Base-by-base conservation (phyloP, 1,284 basidiomycete species). In the Sporisorium exsertum region DNA sequence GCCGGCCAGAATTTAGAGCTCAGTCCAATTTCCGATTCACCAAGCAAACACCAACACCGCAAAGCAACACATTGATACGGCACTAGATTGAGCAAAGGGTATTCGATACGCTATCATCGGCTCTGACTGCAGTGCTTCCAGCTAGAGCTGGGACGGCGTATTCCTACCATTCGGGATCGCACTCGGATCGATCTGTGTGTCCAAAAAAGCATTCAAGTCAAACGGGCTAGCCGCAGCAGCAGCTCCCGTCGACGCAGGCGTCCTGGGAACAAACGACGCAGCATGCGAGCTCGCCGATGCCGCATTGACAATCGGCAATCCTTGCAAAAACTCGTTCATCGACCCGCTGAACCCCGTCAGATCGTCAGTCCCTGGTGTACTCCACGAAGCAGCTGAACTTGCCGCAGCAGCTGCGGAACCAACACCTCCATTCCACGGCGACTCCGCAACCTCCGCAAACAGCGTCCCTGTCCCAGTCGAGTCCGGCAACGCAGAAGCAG, bases 121-220 rank as follows among this genome's bases (percentile, higher is more conserved):
- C n/a, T n/a, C n/a, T n/a, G n/a, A n/a, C n/a, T n/a, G n/a, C n/a
- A n/a, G n/a, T n/a, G n/a, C n/a, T n/a, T n/a, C n/a, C n/a, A n/a
- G n/a, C 35, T 55, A 62, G 8, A 68, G 58, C 27, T 37, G 58
- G 29, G 65, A 26, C 12, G 57, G 53, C 16, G 57, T 33, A n/a
- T 29, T 13, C n/a, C 67, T 61, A 5, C 20, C 57, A 50, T 60
- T 47, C 12, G 58, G 29, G 4, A 52, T 35, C 10, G 33, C 29
- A 22, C 24, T 49, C 15, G 70, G 29, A 27, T 58, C 60, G 29
- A 70, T 66, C 24, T 65, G 66, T 24, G 66, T 63, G 10, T 74
- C 66, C 16, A 74, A 40, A 43, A 74, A 74, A 5, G 72, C 72
- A 40, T 74, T 74, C 32, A 74, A 32, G 43, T 74, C 72, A 26